Evolutionary conservation across 1,139 yeast genomes (phyloP), one percentile per base, ranked within the genome.

Genomic region (Suhomyces chickasaworum): DNA sequence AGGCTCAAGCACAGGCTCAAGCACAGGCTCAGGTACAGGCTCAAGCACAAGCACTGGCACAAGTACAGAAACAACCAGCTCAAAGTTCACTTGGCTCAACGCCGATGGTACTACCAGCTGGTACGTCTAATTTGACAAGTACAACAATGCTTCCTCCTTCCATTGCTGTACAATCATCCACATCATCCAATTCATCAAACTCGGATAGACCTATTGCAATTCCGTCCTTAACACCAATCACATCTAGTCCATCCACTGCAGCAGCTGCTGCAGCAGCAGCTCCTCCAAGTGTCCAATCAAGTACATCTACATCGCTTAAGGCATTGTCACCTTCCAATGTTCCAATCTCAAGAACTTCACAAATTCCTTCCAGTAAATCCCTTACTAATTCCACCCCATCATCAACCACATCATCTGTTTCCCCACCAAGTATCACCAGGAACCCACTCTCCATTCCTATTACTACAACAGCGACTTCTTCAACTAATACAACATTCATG

Each of bases 231-330:
- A 50, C 51, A 3, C 55, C 56, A 3, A 50, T 53, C 12, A 53
- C 54, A 1, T 52, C 56, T 7, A 52, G 53, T 34, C 51, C 56
- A 0, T 47, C 55, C 3, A 35, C 52, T 1, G 56, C 56, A 2
- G 49, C 51, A 3, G 54, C 52, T 3, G 53, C 56, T 6, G 46
- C 54, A 8, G 50, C 56, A 8, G 44, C 53, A 6, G 55, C 54
- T 2, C 48, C 55, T 16, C 45, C 50, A 32, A n/a, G 44, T n/a
- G 30, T 25, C 5, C 32, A 29, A 15, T 15, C 32, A 6, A 29
- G 32, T 13, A 12, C 36, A 9, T 31, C 41, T n/a, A 21, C 38
- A n/a, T 33, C 38, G 10, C 20, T 16, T 5, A 15, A 38, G 7
- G 39, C 39, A 21, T 35, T 41, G 13, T 38, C 56, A 3, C 37